phyloP scores from a whole-genome alignment of 148 eudicot species.

The Vaccinium corymbosum region DNA sequence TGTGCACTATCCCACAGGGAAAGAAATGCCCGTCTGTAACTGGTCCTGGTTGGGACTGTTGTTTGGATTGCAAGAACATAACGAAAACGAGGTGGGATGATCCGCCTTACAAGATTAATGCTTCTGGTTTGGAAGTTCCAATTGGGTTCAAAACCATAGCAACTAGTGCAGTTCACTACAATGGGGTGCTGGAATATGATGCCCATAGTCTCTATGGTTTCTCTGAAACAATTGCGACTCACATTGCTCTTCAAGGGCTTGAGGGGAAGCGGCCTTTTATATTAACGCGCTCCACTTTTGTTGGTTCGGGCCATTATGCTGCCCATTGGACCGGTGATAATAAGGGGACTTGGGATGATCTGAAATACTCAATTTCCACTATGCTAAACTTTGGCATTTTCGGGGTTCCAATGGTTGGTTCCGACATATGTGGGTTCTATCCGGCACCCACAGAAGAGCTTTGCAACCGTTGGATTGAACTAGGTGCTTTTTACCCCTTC shows the following conservation, averaged over 20 bases:
- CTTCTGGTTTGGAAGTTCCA: constrained; percentile 56
- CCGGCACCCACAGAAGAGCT: constrained; percentile 92
- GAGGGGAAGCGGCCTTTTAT: constrained; percentile 92
- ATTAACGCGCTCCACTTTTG: constrained; percentile 75
- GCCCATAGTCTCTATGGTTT: constrained; percentile 94
- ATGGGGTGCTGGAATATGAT: constrained; percentile 88
- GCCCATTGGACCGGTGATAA: constrained; percentile 99
- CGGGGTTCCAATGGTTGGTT: constrained; percentile 95
- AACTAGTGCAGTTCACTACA: constrained; percentile 86
- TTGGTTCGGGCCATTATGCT: constrained; percentile 83
- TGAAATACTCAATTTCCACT: constrained; percentile 79
- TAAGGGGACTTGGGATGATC: constrained; percentile 76
- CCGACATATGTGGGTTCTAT: constrained; percentile 95
- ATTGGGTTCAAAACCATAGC: constrained; percentile 92
- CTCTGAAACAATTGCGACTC: constrained; percentile 80
- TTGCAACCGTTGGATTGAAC: constrained; percentile 94
- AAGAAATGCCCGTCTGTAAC: constrained; percentile 68
- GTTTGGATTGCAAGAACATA: constrained; percentile 86
- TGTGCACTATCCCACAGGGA: constrained; percentile 71
- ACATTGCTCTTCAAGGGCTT: constrained; percentile 67
- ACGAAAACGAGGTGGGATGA: constrained; percentile 87
- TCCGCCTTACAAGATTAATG: constrained; percentile 95
- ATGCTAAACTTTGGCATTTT: constrained; percentile 86
- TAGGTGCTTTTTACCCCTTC: constrained; percentile 96
- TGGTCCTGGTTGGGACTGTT: constrained; percentile 88